Evolutionary conservation across 2,329 filamentous ascomycete genomes (phyloP), one percentile per base, ranked within the genome.

Genomic region (Ophiostoma novo-ulmi): DNA sequence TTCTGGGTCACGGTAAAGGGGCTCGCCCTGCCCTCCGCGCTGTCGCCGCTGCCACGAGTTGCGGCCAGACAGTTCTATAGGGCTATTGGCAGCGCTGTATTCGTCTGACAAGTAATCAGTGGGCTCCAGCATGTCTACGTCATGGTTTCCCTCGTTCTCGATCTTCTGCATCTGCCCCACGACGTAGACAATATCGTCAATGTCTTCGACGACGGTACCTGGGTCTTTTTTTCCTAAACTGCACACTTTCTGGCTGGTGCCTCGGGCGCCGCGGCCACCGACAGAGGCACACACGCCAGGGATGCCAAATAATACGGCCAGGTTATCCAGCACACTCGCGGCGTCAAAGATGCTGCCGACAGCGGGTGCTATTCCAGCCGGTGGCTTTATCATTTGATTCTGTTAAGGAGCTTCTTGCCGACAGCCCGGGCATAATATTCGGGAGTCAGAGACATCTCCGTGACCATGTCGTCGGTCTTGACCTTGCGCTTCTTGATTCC

Each of bases 331-430:
- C 52, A 58, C 52, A 7, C 52, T n/a, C 10, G 52, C 52, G 7
- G 26, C 52, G 8, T 58, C 52, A 26, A 22, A 58, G 52, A 58
- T 58, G 52, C 52, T 20, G 52, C 52, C 52, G 8, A n/a, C 52
- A 22, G 79, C 10, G 77, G 77, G 58, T 48, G 35, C 3, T 73
- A 76, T 22, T 63, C 86, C 85, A 70, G 11, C 79, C 78, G 11
- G 75, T 73, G 52, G 77, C 36, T 31, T 31, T 31, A 31, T 31
- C 26, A 31, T 31, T 31, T 31, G 26, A 31, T 31, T 31, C 39
- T 41, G 39, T 41, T 22, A 5, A 22, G 48, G 8, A 22, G 48
- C 20, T n/a, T 55, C 48, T 55, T 55, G 48, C 48, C 48, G 48
- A 22, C 48, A 55, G 5, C n/a, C 1, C 20, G 48, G 48, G 20